Evolutionary conservation across 352 stramenopile species (phyloP).

Genomic region (Phytophthora colocasiae): DNA sequence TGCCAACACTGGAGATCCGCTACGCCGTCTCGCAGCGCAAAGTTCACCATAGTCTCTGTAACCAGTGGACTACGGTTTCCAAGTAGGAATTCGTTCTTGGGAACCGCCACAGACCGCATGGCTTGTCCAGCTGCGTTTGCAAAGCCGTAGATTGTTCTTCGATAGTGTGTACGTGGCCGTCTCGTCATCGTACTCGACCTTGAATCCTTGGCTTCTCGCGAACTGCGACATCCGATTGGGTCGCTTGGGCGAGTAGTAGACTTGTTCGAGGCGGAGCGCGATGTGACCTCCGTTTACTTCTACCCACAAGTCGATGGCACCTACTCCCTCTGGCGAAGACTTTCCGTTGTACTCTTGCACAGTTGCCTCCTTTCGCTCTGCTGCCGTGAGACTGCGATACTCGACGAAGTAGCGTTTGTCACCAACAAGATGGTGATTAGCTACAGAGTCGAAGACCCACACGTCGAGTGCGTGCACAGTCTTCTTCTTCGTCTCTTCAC

Average conservation of each 20-base stretch:
- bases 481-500: neutral
- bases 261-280: no score
- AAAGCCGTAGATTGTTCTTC: neutral
- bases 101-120: neutral
- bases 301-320: no score
- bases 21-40: neutral
- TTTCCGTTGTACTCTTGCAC: no score
- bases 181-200: neutral
- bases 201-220: neutral
- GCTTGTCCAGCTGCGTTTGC: neutral
- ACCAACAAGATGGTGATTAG: slow-evolving; percentile 1
- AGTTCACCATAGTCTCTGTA: neutral
- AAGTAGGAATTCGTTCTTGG: neutral
- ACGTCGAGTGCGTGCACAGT: neutral
- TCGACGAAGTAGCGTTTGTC: slow-evolving; percentile 12
- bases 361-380: no score
- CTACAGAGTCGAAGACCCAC: slow-evolving; percentile 7
- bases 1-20: slow-evolving; percentile 10
- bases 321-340: no score
- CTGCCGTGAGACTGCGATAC: no score
- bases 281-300: no score
- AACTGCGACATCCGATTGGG: neutral
- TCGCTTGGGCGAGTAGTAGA: neutral
- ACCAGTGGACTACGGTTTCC: neutral
- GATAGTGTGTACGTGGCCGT: neutral